Conservation (phyloP, 1,139 yeast species). For the Pichia sp. region DNA sequence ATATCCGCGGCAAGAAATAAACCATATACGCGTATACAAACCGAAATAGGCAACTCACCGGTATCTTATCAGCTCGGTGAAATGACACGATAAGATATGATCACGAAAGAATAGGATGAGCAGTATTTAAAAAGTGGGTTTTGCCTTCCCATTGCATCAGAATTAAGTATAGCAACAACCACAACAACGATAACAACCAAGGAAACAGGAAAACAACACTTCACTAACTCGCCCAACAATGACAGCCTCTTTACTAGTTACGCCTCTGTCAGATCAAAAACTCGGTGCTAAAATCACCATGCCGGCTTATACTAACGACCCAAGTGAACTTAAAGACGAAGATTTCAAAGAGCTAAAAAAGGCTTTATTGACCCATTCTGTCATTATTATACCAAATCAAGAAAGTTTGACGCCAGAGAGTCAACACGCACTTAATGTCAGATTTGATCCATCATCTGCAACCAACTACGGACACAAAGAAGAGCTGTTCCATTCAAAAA, state of each 20-base stretch:
- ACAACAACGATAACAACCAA: no score
- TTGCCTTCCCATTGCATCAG: no score
- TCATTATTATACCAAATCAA: slow-evolving; percentile 66
- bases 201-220: no score
- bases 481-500: slow-evolving; percentile 70
- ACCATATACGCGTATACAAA: no score
- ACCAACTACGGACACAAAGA: slow-evolving; percentile 74
- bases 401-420: slow-evolving; percentile 58
- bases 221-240: background rate
- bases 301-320: slow-evolving; percentile 66
- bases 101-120: no score
- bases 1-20: no score
- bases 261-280: slow-evolving; percentile 43
- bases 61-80: no score
- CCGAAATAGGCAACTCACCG: no score
- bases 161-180: no score
- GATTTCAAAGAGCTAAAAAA: slow-evolving; percentile 56
- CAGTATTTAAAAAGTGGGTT: no score
- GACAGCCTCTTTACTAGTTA: slow-evolving; percentile 22
- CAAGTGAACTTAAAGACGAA: slow-evolving; percentile 55
- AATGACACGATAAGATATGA: no score
- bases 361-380: slow-evolving; percentile 61
- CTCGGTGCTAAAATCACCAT: slow-evolving; percentile 62
- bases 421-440: slow-evolving; percentile 64
- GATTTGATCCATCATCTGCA: slow-evolving; percentile 67